Base-by-base conservation (phyloP, 1,284 basidiomycete genomes). In the Pseudozyma hubeiensis region DNA sequence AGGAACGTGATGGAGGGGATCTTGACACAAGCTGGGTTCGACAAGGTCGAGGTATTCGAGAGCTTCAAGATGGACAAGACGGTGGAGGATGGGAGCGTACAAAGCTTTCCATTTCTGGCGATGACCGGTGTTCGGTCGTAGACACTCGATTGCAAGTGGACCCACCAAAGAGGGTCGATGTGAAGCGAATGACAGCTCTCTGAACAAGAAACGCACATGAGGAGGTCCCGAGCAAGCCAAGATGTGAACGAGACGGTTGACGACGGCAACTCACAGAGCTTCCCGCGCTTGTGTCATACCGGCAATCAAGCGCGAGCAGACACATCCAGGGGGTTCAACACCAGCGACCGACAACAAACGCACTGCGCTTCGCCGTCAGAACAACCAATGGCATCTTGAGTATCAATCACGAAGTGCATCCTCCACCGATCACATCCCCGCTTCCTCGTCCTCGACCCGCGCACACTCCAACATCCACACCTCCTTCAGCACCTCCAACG, bases 61-160 rank as follows among this genome's bases (percentile, higher is more conserved):
- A 72, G 65, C 40, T 77, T 69, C 64, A 48, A 29, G 30, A 47
- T 77, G 47, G 59, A 60, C 37, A 77, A 73, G 31, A 41, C 48
- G 13, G 53, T 76, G 29, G 69, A 75, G 13, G 17, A 35, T 0
- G 63, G 71, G 1, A 49, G 5, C 0, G 24, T 9, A 7, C 62
- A 64, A n/a, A 33, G 55, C 0, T 75, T 75, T 30, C 66, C 71
- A 8, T 75, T 75, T 19, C 49, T 75, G 2, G 71, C 66, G 3
- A 59, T 66, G n/a, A 75, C 71, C 5, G 71, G 71, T 11, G 40
- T 62, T 13, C 56, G 57, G 31, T 58, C 65, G 17, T 4, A 24
- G 24, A 24, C 24, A 24, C 4, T 24, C 24, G 24, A 24, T 24
- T 24, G 24, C 24, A 24, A 24, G 24, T 24, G 67, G 39, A 55